Evolutionary conservation across 192 early-diverging fungal species (phyloP).

Genomic region (Mortierella alpina): DNA sequence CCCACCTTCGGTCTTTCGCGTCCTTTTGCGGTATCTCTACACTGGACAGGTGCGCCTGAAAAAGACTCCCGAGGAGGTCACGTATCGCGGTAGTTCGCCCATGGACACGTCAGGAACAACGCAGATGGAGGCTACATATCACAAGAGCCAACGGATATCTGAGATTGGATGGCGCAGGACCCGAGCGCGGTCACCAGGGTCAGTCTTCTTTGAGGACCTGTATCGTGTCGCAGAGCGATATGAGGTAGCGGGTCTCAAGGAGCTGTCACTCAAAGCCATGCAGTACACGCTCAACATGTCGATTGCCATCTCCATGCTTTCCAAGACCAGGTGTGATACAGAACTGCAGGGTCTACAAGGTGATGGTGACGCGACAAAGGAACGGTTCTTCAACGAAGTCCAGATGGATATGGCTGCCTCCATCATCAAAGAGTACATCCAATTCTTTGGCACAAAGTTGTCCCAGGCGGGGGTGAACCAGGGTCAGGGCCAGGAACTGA

Average conservation of each 20-base stretch:
- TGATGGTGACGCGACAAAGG: no score
- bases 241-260: constrained; percentile 13
- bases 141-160: neutral
- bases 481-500: no score
- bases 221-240: constrained; percentile 35
- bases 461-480: neutral
- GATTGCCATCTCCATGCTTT: constrained; percentile 36
- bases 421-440: constrained; percentile 41
- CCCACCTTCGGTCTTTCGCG: constrained; percentile 27
- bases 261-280: constrained; percentile 24
- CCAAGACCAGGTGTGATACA: neutral
- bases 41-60: constrained; percentile 9
- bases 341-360: no score
- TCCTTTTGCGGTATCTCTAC: constrained; percentile 36
- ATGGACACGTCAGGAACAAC: neutral
- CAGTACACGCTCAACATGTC: constrained; percentile 28
- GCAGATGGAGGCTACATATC: neutral
- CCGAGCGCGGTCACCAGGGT: neutral
- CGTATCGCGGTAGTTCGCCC: neutral
- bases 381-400: neutral
- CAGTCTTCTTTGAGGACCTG: constrained; percentile 28
- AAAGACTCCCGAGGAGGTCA: neutral
- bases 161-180: neutral
- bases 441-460: constrained; percentile 19
- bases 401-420: constrained; percentile 8